Conservation (phyloP, 441 rosid species). For the Melastoma candidum region DNA sequence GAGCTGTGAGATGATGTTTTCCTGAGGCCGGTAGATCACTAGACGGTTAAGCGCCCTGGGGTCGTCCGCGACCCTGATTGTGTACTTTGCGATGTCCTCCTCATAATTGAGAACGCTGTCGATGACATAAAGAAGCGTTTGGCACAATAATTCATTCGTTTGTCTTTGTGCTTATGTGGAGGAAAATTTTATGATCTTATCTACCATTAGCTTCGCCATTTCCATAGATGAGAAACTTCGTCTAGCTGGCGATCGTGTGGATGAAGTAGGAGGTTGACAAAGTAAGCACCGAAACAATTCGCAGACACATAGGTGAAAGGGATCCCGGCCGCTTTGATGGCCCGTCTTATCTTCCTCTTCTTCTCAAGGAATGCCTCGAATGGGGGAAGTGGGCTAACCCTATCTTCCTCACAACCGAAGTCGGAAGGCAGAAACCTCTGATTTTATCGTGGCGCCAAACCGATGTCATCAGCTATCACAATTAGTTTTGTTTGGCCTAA, state of each 20-base stretch:
- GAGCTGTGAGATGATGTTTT: conserved; percentile 25
- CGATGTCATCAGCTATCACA: too few species aligned
- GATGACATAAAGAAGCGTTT: not conserved
- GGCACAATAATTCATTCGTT: too few species aligned
- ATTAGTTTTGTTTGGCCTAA: too few species aligned
- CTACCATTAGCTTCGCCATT: conserved; percentile 25
- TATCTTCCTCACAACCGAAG: conserved; percentile 36
- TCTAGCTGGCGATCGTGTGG: conserved; percentile 11
- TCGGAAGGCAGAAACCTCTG: conserved; percentile 43
- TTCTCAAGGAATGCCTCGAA: conserved; percentile 27
- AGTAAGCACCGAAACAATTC: conserved; percentile 27
- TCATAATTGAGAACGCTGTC: conserved; percentile 30
- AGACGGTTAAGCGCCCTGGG: conserved; percentile 23
- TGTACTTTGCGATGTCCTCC: conserved; percentile 26
- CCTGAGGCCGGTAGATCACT: conserved; percentile 15
- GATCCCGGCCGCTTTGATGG: conserved; percentile 22
- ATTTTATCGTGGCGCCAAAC: too few species aligned
- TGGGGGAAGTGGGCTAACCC: conserved; percentile 26
- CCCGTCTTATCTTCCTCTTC: conserved; percentile 33
- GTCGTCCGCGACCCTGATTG: conserved; percentile 26
- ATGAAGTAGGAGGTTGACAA: conserved; percentile 26
- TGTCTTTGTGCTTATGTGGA: too few species aligned
- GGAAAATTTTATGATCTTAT: too few species aligned
- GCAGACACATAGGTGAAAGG: conserved; percentile 31
- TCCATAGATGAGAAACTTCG: conserved; percentile 21